Evolutionary conservation across 805 yeast species (phyloP).

Genomic region (Kluyveromyces siamensis): DNA sequence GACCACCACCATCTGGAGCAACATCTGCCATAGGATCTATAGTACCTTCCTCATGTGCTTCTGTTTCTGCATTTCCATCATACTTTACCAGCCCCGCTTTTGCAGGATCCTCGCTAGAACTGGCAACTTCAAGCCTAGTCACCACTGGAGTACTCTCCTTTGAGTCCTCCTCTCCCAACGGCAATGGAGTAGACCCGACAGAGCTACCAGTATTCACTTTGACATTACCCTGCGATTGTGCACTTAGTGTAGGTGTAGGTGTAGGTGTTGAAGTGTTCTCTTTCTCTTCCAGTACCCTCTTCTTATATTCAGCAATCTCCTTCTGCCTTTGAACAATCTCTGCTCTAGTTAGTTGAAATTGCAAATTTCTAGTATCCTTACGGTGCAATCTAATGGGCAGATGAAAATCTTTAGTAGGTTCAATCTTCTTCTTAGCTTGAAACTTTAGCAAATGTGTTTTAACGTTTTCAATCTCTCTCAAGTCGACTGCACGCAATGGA

Average conservation of each 20-base stretch:
- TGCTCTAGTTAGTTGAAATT: constrained; percentile 71
- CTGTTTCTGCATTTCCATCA: constrained; percentile 32
- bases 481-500: constrained; percentile 59
- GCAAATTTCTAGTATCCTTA: constrained; percentile 87
- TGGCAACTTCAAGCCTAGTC: constrained; percentile 31
- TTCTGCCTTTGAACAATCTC: constrained; percentile 59
- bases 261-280: constrained; percentile 9
- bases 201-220: not conserved
- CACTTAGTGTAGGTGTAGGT: not conserved
- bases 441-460: constrained; percentile 78
- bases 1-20: constrained; percentile 89
- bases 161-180: not conserved
- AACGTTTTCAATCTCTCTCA: constrained; percentile 60
- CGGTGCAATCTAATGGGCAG: constrained; percentile 84
- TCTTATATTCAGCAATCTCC: constrained; percentile 34
- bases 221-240: not conserved
- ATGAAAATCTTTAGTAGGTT: constrained; percentile 62
- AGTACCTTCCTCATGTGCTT: constrained; percentile 29
- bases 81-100: constrained; percentile 34
- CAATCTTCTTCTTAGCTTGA: constrained; percentile 62
- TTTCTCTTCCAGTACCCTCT: constrained; percentile 30
- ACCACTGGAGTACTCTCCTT: constrained; percentile 9
- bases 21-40: constrained; percentile 47
- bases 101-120: constrained; percentile 28
- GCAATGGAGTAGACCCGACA: not conserved